These are phyloP conservation scores for Ophiostoma populinum DNA, from an alignment of 2,329 filamentous ascomycete genomes.

Conservation along the genomic window DNA sequence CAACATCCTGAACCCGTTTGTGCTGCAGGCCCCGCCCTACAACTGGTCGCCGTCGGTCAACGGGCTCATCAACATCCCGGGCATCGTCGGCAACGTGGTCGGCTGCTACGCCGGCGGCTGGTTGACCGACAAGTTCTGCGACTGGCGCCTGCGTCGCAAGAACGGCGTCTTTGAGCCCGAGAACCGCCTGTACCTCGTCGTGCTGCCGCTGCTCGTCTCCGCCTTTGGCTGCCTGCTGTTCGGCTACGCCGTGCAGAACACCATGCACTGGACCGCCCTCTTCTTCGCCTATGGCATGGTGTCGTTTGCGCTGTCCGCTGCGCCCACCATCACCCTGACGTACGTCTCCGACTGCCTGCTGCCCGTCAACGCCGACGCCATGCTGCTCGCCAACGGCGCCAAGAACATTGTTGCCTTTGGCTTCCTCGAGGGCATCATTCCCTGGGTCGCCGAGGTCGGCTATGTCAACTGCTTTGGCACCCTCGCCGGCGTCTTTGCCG, in stretches of 20 bases:
- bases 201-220: constrained; percentile 23
- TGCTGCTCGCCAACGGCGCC: constrained; percentile 19
- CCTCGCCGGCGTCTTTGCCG: too few species aligned
- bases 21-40: constrained; percentile 18
- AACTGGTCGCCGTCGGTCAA: constrained; percentile 16
- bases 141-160: constrained; percentile 22
- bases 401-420: constrained; percentile 31
- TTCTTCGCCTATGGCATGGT: constrained; percentile 30
- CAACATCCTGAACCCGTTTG: constrained; percentile 17
- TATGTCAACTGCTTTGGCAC: too few species aligned
- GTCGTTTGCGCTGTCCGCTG: constrained; percentile 24
- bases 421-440: constrained; percentile 26
- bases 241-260: constrained; percentile 24
- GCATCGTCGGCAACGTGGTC: constrained; percentile 23
- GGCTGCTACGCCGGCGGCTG: constrained; percentile 25
- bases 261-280: constrained; percentile 24
- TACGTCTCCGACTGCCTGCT: constrained; percentile 22
- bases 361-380: constrained; percentile 16
- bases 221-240: constrained; percentile 25
- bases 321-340: constrained; percentile 25
- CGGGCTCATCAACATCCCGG: constrained; percentile 18
- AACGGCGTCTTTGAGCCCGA: constrained; percentile 28
- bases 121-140: constrained; percentile 24
- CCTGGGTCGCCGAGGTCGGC: too few species aligned
- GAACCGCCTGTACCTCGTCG: constrained; percentile 22